Evolutionary conservation across 805 yeast species (phyloP).

Genomic region (Barnettozyma siamensis): DNA sequence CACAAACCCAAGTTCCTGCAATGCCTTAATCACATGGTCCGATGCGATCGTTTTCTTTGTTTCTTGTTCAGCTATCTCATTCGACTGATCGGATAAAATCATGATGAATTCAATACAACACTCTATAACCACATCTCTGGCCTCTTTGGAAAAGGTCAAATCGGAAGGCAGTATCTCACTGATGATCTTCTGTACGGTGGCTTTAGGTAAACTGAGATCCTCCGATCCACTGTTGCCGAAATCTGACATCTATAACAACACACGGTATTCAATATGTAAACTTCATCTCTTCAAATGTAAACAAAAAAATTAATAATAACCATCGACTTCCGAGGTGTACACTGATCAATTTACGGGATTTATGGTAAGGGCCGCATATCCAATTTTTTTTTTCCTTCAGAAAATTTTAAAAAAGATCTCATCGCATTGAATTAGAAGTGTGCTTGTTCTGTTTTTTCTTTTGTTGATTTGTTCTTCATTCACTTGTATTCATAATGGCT

Average conservation of each 20-base stretch:
- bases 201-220: conserved; percentile 47
- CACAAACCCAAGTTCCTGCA: conserved; percentile 79
- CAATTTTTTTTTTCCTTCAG: background rate
- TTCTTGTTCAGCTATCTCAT: conserved; percentile 94
- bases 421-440: conserved; percentile 1
- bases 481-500: conserved; percentile 3
- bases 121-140: conserved; percentile 91
- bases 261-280: too few species aligned
- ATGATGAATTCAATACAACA: conserved; percentile 94
- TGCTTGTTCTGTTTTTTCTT: too few species aligned
- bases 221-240: conserved; percentile 24
- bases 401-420: conserved; percentile 3
- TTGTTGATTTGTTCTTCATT: too few species aligned
- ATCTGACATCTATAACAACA: conserved; percentile 16
- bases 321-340: background rate
- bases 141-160: conserved; percentile 83
- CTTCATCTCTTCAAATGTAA: too few species aligned
- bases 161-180: conserved; percentile 88
- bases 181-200: conserved; percentile 93
- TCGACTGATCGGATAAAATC: conserved; percentile 88
- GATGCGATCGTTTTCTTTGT: conserved; percentile 94
- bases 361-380: background rate
- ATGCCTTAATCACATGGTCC: conserved; percentile 89
- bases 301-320: too few species aligned
- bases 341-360: too few species aligned